Evolutionary conservation across 2,329 filamentous ascomycete genomes (phyloP).

Genomic region (Pestalotiopsis sp.): DNA sequence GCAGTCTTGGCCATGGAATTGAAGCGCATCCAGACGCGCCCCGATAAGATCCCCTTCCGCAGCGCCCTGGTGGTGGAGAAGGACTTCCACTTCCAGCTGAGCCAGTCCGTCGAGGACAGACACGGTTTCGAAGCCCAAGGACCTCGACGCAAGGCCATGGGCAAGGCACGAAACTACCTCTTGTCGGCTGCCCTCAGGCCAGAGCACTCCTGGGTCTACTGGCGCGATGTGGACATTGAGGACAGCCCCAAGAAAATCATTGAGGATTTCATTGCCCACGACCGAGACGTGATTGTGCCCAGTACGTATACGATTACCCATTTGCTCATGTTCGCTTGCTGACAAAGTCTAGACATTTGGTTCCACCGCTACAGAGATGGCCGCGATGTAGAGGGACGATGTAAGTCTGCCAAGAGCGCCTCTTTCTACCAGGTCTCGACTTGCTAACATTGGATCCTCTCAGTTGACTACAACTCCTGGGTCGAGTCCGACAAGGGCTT

Average conservation of each 20-base stretch:
- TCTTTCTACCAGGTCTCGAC: background rate
- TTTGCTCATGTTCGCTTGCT: constrained; percentile 6
- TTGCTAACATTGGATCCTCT: constrained; percentile 23
- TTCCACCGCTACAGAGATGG: constrained; percentile 87
- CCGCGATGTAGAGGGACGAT: constrained; percentile 90
- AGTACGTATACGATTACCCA: constrained; percentile 62
- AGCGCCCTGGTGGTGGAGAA: constrained; percentile 88
- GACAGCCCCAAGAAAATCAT: constrained; percentile 87
- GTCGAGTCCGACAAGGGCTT: constrained; percentile 86
- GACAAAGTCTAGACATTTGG: constrained; percentile 75
- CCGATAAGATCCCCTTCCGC: constrained; percentile 81
- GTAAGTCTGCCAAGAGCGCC: constrained; percentile 53
- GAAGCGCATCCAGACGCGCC: constrained; percentile 81
- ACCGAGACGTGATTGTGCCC: constrained; percentile 90
- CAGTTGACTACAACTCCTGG: constrained; percentile 99
- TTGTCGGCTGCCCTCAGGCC: constrained; percentile 82
- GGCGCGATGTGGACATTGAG: constrained; percentile 95
- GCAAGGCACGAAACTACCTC: constrained; percentile 88
- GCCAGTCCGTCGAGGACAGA: constrained; percentile 79
- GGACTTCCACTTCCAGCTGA: constrained; percentile 78
- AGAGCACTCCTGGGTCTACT: constrained; percentile 98
- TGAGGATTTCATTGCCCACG: constrained; percentile 93
- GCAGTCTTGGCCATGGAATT: constrained; percentile 85
- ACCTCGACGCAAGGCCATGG: constrained; percentile 88
- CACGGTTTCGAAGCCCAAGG: constrained; percentile 88